A percentile compares a stretch with the other conserved stretches of the same genome.
phyloP scores from a whole-genome alignment of 1,284 basidiomycete species.

The Cerioporus squamosus region DNA sequence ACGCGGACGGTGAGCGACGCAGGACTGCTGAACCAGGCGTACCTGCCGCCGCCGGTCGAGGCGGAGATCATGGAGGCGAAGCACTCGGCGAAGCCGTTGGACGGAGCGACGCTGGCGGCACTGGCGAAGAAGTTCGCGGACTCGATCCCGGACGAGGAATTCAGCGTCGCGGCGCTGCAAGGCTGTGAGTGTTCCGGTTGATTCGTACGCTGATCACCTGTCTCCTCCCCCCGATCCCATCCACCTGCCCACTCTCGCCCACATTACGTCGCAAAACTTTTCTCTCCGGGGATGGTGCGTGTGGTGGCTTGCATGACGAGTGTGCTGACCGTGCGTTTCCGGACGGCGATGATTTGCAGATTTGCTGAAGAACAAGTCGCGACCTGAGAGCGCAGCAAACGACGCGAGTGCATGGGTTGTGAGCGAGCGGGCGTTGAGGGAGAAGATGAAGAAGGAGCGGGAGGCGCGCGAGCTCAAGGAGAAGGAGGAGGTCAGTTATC shows the following conservation, averaged over 20 bases:
- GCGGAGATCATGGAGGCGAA: constrained; percentile 59
- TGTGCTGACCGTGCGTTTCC: constrained; percentile 27
- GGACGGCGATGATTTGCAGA: constrained; percentile 43
- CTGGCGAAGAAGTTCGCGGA: constrained; percentile 78
- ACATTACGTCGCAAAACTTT: background rate
- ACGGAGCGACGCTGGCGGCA: constrained; percentile 58
- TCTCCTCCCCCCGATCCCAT: constrained; percentile 2
- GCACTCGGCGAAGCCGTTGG: constrained; percentile 66
- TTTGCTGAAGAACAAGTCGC: constrained; percentile 79
- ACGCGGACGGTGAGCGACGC: constrained; percentile 25
- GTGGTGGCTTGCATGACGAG: constrained; percentile 13
- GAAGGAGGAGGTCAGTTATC: constrained; percentile 58
- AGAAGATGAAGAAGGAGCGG: constrained; percentile 70
- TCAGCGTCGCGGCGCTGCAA: constrained; percentile 85
- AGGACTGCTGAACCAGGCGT: constrained; percentile 60
- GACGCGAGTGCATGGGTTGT: constrained; percentile 72
- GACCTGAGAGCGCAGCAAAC: constrained; percentile 71
- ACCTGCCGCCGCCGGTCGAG: constrained; percentile 66
- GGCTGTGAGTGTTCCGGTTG: constrained; percentile 65
- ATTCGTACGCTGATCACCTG: constrained; percentile 21
- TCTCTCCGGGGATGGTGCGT: constrained; percentile 28
- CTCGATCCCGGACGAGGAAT: constrained; percentile 76
- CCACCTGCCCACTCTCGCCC: constrained; percentile 2
- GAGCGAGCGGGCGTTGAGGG: constrained; percentile 71
- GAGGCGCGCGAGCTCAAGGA: constrained; percentile 66